Evolutionary conservation across 805 yeast species (phyloP).

Genomic region (Candida fluviatilis): DNA sequence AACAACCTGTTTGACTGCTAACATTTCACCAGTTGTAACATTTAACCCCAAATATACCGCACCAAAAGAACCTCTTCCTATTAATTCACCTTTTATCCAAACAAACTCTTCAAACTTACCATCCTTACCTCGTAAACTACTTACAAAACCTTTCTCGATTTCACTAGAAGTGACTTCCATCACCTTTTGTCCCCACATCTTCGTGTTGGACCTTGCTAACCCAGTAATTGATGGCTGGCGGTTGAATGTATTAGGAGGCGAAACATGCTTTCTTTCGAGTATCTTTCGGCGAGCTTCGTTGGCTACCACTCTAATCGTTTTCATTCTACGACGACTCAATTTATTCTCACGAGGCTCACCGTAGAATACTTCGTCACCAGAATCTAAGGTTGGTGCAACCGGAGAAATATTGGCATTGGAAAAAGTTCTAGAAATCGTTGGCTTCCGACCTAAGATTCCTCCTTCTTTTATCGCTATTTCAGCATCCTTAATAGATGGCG

Average conservation of each 20-base stretch:
- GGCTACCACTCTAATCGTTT: conserved; percentile 90
- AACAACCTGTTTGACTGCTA: conserved; percentile 94
- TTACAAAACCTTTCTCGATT: conserved; percentile 58
- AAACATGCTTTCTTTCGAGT: conserved; percentile 19
- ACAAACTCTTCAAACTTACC: conserved; percentile 83
- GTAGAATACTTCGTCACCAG: conserved; percentile 33
- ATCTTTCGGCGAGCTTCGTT: conserved; percentile 64
- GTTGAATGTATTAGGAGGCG: conserved; percentile 9
- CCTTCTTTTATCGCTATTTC: background rate
- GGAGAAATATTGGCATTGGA: conserved; percentile 42
- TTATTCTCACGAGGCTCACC: conserved; percentile 35
- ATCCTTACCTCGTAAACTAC: conserved; percentile 54
- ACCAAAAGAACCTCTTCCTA: conserved; percentile 96
- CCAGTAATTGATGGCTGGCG: conserved; percentile 7
- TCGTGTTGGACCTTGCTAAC: conserved; percentile 74
- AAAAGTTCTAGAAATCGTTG: conserved; percentile 39
- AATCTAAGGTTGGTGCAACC: conserved; percentile 17
- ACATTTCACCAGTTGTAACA: conserved; percentile 96
- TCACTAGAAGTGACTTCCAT: conserved; percentile 82
- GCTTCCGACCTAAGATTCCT: conserved; percentile 17
- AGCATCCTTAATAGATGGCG: conserved; percentile 34
- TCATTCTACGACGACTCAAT: conserved; percentile 59
- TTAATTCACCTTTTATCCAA: conserved; percentile 96
- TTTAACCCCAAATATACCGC: conserved; percentile 87
- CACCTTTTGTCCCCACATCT: conserved; percentile 95